Evolutionary conservation across 352 stramenopile genomes (phyloP).

Genomic region (Globisporangium takayamanum): DNA sequence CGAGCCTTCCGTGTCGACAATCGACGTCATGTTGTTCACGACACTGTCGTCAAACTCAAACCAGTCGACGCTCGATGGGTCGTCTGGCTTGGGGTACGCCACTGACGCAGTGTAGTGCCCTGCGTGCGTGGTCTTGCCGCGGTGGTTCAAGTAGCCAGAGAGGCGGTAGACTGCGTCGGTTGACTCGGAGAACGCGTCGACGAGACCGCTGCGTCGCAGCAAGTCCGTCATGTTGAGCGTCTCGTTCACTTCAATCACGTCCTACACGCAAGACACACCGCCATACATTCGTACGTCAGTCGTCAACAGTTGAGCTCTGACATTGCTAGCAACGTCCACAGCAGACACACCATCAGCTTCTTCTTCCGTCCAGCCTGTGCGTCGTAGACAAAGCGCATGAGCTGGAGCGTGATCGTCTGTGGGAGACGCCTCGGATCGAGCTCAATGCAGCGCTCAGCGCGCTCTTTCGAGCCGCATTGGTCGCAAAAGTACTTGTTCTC

Average conservation of each 20-base stretch:
- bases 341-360: constrained; percentile 64
- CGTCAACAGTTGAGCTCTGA: background rate
- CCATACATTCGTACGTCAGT: background rate
- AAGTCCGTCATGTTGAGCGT: constrained; percentile 77
- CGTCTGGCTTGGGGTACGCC: constrained; percentile 32
- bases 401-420: constrained; percentile 68
- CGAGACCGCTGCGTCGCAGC: constrained; percentile 34
- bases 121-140: constrained; percentile 72
- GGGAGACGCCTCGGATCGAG: constrained; percentile 48
- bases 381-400: constrained; percentile 87
- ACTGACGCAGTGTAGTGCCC: constrained; percentile 85
- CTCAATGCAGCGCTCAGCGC: constrained; percentile 67
- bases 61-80: constrained; percentile 32
- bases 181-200: constrained; percentile 27
- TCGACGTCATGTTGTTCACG: constrained; percentile 43
- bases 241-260: constrained; percentile 78
- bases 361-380: constrained; percentile 65
- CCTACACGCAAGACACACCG: constrained; percentile 23
- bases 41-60: constrained; percentile 83
- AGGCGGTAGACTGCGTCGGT: constrained; percentile 59
- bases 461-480: constrained; percentile 65
- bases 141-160: constrained; percentile 75
- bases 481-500: constrained; percentile 88
- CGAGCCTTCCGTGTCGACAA: constrained; percentile 27
- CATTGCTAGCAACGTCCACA: background rate